Percentiles rank a stretch among this genome's conserved stretches.
phyloP scores from a whole-genome alignment of 768 basidiomycete genomes.

The Macrolepiota fuliginosa region DNA sequence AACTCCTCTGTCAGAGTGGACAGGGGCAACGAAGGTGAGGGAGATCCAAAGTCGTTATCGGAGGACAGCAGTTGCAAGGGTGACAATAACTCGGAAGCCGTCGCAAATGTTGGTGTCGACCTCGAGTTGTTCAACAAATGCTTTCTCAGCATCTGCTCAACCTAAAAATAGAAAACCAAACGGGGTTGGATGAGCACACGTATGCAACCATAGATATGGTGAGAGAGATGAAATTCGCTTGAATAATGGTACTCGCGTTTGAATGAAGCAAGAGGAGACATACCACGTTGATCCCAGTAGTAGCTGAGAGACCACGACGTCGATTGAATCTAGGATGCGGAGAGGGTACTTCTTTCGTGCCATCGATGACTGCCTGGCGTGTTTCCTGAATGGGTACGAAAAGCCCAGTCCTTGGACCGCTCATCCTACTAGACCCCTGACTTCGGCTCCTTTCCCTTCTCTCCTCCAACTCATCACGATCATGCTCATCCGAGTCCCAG shows the following conservation, averaged over 20 bases:
- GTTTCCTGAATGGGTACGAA: slow-evolving; percentile 36
- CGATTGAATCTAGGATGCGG: slow-evolving; percentile 45
- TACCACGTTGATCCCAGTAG: slow-evolving; percentile 21
- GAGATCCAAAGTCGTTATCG: slow-evolving; percentile 11
- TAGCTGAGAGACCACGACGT: slow-evolving; percentile 15
- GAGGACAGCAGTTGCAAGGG: slow-evolving; percentile 9
- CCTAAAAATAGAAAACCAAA: slow-evolving; percentile 24
- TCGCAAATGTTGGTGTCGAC: slow-evolving; percentile 23
- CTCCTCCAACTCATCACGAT: slow-evolving; percentile 30
- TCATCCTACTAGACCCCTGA: slow-evolving; percentile 24
- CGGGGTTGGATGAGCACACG: slow-evolving; percentile 16
- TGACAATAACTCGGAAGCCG: slow-evolving; percentile 6
- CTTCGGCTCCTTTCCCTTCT: slow-evolving; percentile 17
- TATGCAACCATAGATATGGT: slow-evolving; percentile 5
- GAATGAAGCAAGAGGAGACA: slow-evolving; percentile 16
- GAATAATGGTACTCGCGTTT: slow-evolving; percentile 2
- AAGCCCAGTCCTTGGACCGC: slow-evolving; percentile 36
- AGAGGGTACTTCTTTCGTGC: slow-evolving; percentile 43
- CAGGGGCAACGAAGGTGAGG: slow-evolving; percentile 12
- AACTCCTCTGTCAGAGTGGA: slow-evolving; percentile 26
- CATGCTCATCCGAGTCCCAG: slow-evolving; percentile 46
- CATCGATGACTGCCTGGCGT: slow-evolving; percentile 46
- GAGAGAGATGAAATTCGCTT: slow-evolving; percentile 13
- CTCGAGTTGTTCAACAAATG: slow-evolving; percentile 25
- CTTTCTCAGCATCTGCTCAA: slow-evolving; percentile 33